Evolutionary conservation across 768 basidiomycete species (phyloP), one percentile per base, ranked within the genome.

Genomic region (Russula abietina): DNA sequence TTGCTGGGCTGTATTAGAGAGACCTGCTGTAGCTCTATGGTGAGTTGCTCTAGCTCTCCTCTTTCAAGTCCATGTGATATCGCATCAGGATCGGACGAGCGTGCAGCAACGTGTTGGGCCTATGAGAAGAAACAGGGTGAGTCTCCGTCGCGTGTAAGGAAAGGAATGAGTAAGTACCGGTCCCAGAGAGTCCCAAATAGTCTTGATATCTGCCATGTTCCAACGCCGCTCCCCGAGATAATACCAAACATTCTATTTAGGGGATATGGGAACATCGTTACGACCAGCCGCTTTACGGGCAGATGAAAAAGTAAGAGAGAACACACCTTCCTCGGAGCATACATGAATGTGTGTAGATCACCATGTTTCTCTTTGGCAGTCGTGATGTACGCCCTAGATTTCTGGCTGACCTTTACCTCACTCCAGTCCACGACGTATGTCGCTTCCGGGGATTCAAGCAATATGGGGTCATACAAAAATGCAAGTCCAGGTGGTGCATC

Each of bases 341-440:
- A 79, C 11, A 77, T 75, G 67, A 85, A 85, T 0, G 81, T 81
- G 57, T 86, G 82, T 55, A 85, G 73, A 4, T 74, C 67, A 0
- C 66, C 54, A 26, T 69, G 70, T 50, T 36, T 64, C 4, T 64
- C 63, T n/a, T 69, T 61, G 12, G 52, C 62, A 0, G 61, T 32
- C 48, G 69, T 70, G 60, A 81, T 75, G 49, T 80, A 80, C 1
- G 66, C 57, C 32, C 65, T 60, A 3, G 78, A 70, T 1, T 62
- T 69, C 41, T 71, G 67, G 48, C 80, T 80, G 32, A 70, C 73
- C 17, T 67, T 55, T 9, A 61, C 60, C 5, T 70, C 70, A 22
- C 80, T 79, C 83, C 84, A 87, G 64, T 84, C 83, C 46, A 86
- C 73, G 28, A 85, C 62, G 65, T 80, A 78, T 6, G 81, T 66